Evolutionary conservation across 2,329 filamentous ascomycete species (phyloP).

Genomic region (Helminthosporium solani): DNA sequence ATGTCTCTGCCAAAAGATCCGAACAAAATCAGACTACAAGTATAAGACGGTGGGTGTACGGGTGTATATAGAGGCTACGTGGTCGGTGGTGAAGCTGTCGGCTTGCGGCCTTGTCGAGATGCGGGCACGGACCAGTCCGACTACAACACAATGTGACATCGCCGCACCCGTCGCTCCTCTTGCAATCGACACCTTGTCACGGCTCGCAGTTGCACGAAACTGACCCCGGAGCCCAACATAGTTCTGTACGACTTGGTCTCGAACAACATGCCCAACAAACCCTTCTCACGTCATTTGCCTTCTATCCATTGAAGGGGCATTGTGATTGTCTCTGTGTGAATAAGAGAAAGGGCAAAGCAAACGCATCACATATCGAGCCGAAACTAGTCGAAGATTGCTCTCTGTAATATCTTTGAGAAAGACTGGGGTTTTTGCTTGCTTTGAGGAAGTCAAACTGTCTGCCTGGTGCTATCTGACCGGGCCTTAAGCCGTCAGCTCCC

Average conservation of each 20-base stretch:
- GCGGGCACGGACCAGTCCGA: neutral
- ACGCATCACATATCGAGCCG: no score
- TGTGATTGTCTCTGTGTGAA: no score
- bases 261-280: slow-evolving; percentile 12
- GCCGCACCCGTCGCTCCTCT: neutral
- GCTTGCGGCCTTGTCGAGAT: neutral
- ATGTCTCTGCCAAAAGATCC: neutral
- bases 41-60: neutral
- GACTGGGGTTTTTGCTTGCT: neutral
- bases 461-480: neutral
- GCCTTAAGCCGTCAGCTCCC: neutral
- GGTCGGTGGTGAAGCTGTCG: neutral
- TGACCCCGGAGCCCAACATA: neutral
- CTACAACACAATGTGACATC: neutral
- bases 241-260: neutral
- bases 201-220: neutral
- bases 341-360: neutral
- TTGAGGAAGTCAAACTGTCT: neutral
- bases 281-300: slow-evolving; percentile 2
- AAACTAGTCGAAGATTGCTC: no score
- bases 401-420: no score
- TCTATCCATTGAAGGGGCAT: neutral
- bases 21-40: neutral
- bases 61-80: neutral
- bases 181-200: no score